Evolutionary conservation across 176 grass and related monocot genomes (phyloP).

Genomic region (Carex myosuroides): DNA sequence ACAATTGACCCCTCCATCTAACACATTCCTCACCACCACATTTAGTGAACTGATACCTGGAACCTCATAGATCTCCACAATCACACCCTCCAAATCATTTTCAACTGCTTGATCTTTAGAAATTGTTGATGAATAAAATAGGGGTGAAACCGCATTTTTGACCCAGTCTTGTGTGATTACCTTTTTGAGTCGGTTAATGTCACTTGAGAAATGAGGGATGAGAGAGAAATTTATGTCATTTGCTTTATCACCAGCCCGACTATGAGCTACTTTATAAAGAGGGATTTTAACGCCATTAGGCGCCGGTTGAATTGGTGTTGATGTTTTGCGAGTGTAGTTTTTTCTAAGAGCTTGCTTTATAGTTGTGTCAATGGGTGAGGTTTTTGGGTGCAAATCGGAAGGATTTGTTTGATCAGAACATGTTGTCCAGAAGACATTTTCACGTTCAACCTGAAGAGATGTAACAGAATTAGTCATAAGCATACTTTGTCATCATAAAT

Average conservation of each 20-base stretch:
- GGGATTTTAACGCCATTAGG: slow-evolving; percentile 43
- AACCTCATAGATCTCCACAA: slow-evolving; percentile 71
- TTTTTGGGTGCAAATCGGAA: slow-evolving; percentile 12
- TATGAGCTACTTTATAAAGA: slow-evolving; percentile 70
- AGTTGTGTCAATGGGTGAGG: slow-evolving; percentile 12
- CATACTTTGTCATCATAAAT: neutral
- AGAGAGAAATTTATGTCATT: slow-evolving; percentile 87
- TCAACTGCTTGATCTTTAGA: slow-evolving; percentile 4
- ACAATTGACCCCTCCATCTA: slow-evolving; percentile 87
- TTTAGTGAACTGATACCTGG: slow-evolving; percentile 71
- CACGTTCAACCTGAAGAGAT: slow-evolving; percentile 52
- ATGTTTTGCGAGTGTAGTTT: slow-evolving; percentile 7
- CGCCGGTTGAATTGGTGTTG: slow-evolving; percentile 20
- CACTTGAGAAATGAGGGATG: slow-evolving; percentile 58
- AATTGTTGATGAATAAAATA: slow-evolving; percentile 47
- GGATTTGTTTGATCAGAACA: slow-evolving; percentile 38
- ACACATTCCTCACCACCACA: slow-evolving; percentile 70
- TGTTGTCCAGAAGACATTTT: slow-evolving; percentile 52
- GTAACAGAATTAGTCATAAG: neutral
- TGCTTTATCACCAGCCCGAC: slow-evolving; percentile 75
- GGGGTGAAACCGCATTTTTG: slow-evolving; percentile 50
- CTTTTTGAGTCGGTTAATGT: slow-evolving; percentile 44
- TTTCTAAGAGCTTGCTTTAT: neutral
- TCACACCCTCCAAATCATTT: slow-evolving; percentile 31
- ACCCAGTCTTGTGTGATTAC: slow-evolving; percentile 66